Evolutionary conservation across 192 early-diverging fungal genomes (phyloP).

Genomic region (Umbelopsis isabellina): DNA sequence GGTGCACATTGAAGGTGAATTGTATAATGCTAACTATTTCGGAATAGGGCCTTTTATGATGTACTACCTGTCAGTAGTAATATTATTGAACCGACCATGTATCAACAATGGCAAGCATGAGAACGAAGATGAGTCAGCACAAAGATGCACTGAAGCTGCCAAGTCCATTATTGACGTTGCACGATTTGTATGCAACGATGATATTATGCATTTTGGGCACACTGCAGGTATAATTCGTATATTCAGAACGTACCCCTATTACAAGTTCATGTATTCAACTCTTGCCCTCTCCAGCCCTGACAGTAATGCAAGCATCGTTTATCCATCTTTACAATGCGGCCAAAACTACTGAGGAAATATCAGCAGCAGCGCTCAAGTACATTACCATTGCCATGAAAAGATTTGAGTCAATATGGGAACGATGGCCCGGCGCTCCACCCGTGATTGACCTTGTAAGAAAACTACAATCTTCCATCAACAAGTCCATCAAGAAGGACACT

Average conservation of each 20-base stretch:
- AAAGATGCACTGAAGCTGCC: constrained; percentile 4
- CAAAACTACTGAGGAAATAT: neutral
- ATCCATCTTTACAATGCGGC: constrained; percentile 13
- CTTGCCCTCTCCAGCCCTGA: neutral
- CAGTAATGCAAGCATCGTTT: constrained; percentile 10
- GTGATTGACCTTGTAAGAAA: neutral
- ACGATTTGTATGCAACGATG: neutral
- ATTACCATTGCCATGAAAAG: neutral
- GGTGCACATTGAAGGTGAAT: neutral
- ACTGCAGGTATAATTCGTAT: neutral
- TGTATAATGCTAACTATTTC: neutral
- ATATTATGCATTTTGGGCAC: constrained; percentile 15
- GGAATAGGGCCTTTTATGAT: neutral
- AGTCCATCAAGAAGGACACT: neutral
- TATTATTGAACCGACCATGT: neutral
- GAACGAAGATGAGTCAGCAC: neutral
- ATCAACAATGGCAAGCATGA: neutral
- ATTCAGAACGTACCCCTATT: too few species aligned
- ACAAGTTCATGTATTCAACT: neutral
- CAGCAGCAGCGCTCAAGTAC: constrained; percentile 4
- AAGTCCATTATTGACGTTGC: neutral
- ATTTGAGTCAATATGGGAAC: neutral
- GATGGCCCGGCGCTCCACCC: constrained; percentile 3
- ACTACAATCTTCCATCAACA: constrained; percentile 3
- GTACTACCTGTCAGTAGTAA: constrained; percentile 5